These are phyloP conservation scores for Escallonia rubra DNA, from an alignment of 129 eudicot species.

Conservation along the genomic window DNA sequence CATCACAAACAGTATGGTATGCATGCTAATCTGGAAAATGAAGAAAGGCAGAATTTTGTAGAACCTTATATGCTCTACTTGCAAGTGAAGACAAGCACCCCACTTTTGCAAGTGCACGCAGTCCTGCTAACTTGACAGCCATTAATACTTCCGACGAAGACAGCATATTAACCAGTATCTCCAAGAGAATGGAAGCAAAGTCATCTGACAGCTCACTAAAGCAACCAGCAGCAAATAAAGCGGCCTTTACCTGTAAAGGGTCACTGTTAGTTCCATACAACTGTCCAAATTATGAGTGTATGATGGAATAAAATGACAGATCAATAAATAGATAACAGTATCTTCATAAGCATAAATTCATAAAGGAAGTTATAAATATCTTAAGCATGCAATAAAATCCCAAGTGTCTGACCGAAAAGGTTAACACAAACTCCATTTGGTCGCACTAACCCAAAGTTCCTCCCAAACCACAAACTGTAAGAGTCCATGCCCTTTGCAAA, in stretches of 20 bases:
- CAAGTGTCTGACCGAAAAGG: too few relatives aligned
- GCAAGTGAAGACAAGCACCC: constrained; percentile 47
- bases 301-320: not conserved
- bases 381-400: too few relatives aligned
- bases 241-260: constrained; percentile 61
- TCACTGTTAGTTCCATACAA: constrained; percentile 1
- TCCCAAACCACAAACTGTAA: too few relatives aligned
- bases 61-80: constrained; percentile 67
- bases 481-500: too few relatives aligned
- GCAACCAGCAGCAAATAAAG: constrained; percentile 87
- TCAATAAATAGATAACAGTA: too few relatives aligned
- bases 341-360: too few relatives aligned
- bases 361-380: too few relatives aligned
- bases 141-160: constrained; percentile 38
- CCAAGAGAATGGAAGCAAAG: constrained; percentile 68
- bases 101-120: constrained; percentile 53
- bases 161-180: constrained; percentile 43
- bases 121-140: constrained; percentile 58
- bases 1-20: not conserved
- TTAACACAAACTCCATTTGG: too few relatives aligned
- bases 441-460: too few relatives aligned
- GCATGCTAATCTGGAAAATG: not conserved
- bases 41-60: constrained; percentile 5
- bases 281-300: constrained; percentile 8
- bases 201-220: constrained; percentile 72